Percentiles rank a stretch among this genome's conserved stretches.
phyloP scores from a whole-genome alignment of 108 stramenopile genomes.

The Skeletonema potamos region DNA sequence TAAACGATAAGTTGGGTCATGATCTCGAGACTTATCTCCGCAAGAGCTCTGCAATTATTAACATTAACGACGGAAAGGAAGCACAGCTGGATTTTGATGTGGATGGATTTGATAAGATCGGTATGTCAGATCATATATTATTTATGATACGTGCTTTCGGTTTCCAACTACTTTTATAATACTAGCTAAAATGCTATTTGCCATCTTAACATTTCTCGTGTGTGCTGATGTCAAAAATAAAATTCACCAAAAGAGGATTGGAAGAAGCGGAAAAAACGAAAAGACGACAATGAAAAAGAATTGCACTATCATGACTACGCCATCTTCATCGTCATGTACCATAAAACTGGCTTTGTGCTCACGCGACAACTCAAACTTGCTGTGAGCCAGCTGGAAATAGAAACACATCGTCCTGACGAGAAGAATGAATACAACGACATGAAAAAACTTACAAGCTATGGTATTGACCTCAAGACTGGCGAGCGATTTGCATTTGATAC shows the following conservation, averaged over 20 bases:
- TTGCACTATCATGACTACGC: constrained; percentile 28
- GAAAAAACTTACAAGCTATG: background rate
- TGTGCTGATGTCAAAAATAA: no score
- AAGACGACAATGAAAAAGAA: background rate
- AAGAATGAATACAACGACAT: background rate
- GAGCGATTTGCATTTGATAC: constrained; percentile 21
- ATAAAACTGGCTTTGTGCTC: constrained; percentile 45
- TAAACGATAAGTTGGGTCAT: no score
- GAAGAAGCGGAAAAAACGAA: background rate
- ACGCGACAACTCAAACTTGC: constrained; percentile 22
- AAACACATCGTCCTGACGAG: background rate
- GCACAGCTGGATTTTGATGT: no score
- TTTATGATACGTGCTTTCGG: no score
- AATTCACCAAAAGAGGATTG: background rate
- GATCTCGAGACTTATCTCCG: no score
- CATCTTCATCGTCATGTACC: constrained; percentile 26
- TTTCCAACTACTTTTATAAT: no score
- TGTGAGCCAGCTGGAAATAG: constrained; percentile 10
- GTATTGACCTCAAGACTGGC: constrained; percentile 11
- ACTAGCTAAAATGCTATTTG: no score
- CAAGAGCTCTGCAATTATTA: no score
- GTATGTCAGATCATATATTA: no score
- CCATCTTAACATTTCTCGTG: no score
- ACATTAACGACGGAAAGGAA: no score
- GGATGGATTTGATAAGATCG: no score